Base-by-base conservation (phyloP, 768 basidiomycete genomes). In the Lactifluus subvellereus region DNA sequence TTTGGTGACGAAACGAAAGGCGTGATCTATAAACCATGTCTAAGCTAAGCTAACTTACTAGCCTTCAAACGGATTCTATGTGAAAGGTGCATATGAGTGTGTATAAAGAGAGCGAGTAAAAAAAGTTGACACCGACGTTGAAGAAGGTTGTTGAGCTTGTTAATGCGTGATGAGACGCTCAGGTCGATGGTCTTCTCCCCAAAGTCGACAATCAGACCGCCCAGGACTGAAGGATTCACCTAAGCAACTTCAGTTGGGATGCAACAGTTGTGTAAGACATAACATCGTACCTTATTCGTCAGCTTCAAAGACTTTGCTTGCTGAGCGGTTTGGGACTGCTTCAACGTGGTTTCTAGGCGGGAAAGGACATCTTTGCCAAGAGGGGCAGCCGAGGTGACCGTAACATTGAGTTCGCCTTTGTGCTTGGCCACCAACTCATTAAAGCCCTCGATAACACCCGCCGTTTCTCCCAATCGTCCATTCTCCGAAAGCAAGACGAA, bases 141-240 rank as follows among this genome's bases (percentile, higher is more conserved):
- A 55, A 98, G 79, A 71, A 89, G 82, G 68, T 84, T 84, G 82
- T 98, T 98, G 72, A 98, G 84, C 77, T 94, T 96, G 74, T 87
- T 96, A 71, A 98, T 93, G 59, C 92, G 91, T 38, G 92, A 93
- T 54, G 86, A 87, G 60, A 96, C 94, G 69, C 92, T 95, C 62
- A 98, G 83, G 77, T 99, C 97, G 70, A 99, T 89, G 57, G 93
- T 94, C 81, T 96, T 96, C 80, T 98, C 97, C 66, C 94, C 96
- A 72, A 99, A 94, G 78, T 99, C 97, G 54, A 99, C 88, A 64
- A 98, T 82, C 62, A 98, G 75, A 55, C 97, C 97, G 61, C 96
- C 97, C 66, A 98, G 77, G 61, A 98, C 79, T n/a, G 84, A 78
- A 49, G 94, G 86, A 80, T 98, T 94, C 71, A 98, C 89, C 94